Conservation (phyloP, 257 asterid species). For the Forsythia suspensa region DNA sequence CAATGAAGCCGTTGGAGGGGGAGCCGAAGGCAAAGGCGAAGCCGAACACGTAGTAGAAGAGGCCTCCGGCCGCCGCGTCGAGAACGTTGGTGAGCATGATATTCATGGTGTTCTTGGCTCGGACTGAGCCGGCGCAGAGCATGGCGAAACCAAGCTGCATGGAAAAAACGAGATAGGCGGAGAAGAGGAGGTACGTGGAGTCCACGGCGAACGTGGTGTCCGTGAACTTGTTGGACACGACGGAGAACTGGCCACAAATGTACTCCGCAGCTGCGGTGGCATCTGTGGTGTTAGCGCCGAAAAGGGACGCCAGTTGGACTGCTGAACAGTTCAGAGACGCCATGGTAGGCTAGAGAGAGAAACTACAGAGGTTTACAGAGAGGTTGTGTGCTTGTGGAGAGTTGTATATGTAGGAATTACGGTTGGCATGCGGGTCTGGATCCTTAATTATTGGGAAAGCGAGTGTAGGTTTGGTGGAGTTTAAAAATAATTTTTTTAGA, state of each 20-base stretch:
- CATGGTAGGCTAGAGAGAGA: slow-evolving; percentile 23
- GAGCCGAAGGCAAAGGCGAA: slow-evolving; percentile 51
- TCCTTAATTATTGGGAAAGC: too few relatives aligned
- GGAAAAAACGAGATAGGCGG: slow-evolving; percentile 55
- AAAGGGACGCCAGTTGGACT: slow-evolving; percentile 33
- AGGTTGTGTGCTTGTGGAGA: background rate
- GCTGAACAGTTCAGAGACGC: slow-evolving; percentile 39
- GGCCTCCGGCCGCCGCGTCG: slow-evolving; percentile 53
- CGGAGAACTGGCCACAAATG: slow-evolving; percentile 45
- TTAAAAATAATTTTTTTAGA: too few relatives aligned
- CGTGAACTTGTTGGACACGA: slow-evolving; percentile 32
- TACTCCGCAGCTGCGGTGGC: slow-evolving; percentile 45
- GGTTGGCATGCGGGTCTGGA: background rate
- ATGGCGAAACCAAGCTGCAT: slow-evolving; percentile 67
- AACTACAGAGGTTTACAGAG: background rate
- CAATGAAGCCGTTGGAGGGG: slow-evolving; percentile 56
- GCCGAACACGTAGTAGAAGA: slow-evolving; percentile 55
- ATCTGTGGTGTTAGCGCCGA: slow-evolving; percentile 35
- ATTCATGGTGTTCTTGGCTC: slow-evolving; percentile 54
- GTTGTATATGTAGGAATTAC: background rate
- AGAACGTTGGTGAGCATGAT: slow-evolving; percentile 55
- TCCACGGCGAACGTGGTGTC: slow-evolving; percentile 49
- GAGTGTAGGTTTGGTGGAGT: too few relatives aligned
- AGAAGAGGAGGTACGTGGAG: slow-evolving; percentile 60
- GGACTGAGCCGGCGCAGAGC: slow-evolving; percentile 57